Evolutionary conservation across 78 protist species (phyloP), one percentile per base, ranked within the genome.

Genomic region (Chrysochromulina tobinii): DNA sequence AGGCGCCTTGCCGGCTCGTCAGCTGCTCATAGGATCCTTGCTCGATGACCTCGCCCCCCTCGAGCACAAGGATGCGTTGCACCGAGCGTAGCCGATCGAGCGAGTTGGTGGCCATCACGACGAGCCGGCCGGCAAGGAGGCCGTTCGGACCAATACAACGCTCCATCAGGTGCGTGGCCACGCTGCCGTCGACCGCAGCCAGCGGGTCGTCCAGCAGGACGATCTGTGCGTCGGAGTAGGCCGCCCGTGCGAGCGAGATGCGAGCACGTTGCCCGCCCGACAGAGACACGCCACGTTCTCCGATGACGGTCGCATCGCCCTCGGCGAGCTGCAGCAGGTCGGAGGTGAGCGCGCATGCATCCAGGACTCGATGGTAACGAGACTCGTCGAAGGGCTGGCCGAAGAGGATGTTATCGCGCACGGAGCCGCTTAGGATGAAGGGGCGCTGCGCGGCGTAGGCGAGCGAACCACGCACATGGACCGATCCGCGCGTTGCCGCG

Each of bases 331-430:
- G 1, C 7, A 17, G 11, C 61, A 97, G 61, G 89, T 98, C 99
- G 18, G 91, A 88, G 15, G 9, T 5, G 15, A 97, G 93, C 79
- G 87, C 89, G 91, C 98, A 97, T 18, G 95, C 97, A 6, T 89
- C 69, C 7, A 98, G 6, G 11, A 95, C 97, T 9, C 20, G 27
- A 11, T 64, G 50, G 87, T 97, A 98, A 61, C 89, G n/a, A 23
- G 73, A 94, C 53, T 67, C 83, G 90, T 97, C 95, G 50, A 18
- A 92, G 6, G 85, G 84, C 61, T 50, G 14, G 11, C 97, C 98
- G 38, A 96, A 96, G 57, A 95, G 85, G 67, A 98, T 94, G 91
- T 98, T 98, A 21, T 94, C 98, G 1, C 95, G 87, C 14, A 98
- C 84, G n/a, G 98, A 90, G 50, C 94, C 96, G 87, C 92, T 86